Evolutionary conservation across 495 filamentous ascomycete species (phyloP), one percentile per base, ranked within the genome.

Genomic region (Hypoxylon trugodes): DNA sequence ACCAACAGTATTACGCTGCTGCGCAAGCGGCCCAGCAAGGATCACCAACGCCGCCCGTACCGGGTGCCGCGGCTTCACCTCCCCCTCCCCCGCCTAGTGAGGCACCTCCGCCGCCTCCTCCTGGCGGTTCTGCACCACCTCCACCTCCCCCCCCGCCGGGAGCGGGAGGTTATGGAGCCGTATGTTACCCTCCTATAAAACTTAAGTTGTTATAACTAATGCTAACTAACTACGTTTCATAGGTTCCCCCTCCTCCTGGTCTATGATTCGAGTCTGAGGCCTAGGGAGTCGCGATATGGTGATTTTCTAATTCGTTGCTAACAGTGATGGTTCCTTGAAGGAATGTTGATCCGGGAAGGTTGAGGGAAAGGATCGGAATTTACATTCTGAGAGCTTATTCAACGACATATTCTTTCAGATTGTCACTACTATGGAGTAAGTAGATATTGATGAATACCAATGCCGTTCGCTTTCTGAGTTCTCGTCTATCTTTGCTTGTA

Each of bases 91-190:
- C 87, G 8, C 81, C 84, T 12, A 78, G 76, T 32, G 82, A 81
- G 61, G 86, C 87, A 41, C 84, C 84, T 6, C 86, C 89, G 10
- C 88, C 89, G 30, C 87, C 87, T 41, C 87, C 89, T 40, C 78
- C 79, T 30, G 77, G 72, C 77, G 82, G 69, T 75, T 81, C 61
- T 38, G 73, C 73, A 53, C 77, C 69, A 72, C 70, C 85, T 33
- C 78, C 78, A 24, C 84, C 86, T 15, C 86, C 88, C 32, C 89
- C 89, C 24, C 88, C 89, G n/a, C 85, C 84, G 6, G 81, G 84
- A 45, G 76, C 79, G 47, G 79, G 81, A 47, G 76, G 87, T 24
- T 93, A 92, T 77, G 89, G 81, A 70, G 83, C 87, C 68, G 90
- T 93, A 78, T 68, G 82, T 78, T 30, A 43, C 18, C 6, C 7